Conservation (phyloP, 352 stramenopile genomes). For the Phytophthora tubulina region DNA sequence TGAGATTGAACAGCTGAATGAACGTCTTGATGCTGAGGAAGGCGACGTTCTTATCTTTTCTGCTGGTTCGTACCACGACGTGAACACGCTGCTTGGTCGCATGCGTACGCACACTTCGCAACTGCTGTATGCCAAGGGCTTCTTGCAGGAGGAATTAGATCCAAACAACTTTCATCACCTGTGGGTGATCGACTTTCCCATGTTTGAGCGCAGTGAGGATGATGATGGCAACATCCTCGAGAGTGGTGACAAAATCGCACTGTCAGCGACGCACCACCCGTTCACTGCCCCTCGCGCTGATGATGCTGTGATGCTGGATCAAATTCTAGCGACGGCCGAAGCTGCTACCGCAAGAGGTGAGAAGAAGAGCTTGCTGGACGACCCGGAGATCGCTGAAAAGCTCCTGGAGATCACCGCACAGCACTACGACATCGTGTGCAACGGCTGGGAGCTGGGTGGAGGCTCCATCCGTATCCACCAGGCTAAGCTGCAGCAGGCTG, state of each 20-base stretch:
- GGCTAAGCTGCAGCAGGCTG: slow-evolving; percentile 69
- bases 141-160: slow-evolving; percentile 69
- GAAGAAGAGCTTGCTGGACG: slow-evolving; percentile 54
- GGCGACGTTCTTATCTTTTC: slow-evolving; percentile 80
- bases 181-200: slow-evolving; percentile 90
- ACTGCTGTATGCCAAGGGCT: slow-evolving; percentile 66
- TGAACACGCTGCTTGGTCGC: slow-evolving; percentile 69
- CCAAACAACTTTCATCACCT: slow-evolving; percentile 80
- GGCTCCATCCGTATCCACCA: slow-evolving; percentile 90
- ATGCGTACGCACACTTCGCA: slow-evolving; percentile 74
- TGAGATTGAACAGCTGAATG: slow-evolving; percentile 62
- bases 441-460: slow-evolving; percentile 89
- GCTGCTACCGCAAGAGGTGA: slow-evolving; percentile 19
- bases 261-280: slow-evolving; percentile 87
- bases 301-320: slow-evolving; percentile 53
- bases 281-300: slow-evolving; percentile 81
- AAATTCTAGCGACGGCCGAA: slow-evolving; percentile 46
- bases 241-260: slow-evolving; percentile 42
- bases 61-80: slow-evolving; percentile 61
- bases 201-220: slow-evolving; percentile 86
- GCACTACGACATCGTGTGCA: slow-evolving; percentile 92
- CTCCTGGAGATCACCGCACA: slow-evolving; percentile 74
- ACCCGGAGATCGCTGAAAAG: slow-evolving; percentile 61
- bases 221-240: slow-evolving; percentile 44
- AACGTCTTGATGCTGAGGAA: slow-evolving; percentile 58